These are phyloP conservation scores for Cercospora berteroae DNA, from an alignment of 2,329 filamentous ascomycete genomes.

Conservation along the genomic window DNA sequence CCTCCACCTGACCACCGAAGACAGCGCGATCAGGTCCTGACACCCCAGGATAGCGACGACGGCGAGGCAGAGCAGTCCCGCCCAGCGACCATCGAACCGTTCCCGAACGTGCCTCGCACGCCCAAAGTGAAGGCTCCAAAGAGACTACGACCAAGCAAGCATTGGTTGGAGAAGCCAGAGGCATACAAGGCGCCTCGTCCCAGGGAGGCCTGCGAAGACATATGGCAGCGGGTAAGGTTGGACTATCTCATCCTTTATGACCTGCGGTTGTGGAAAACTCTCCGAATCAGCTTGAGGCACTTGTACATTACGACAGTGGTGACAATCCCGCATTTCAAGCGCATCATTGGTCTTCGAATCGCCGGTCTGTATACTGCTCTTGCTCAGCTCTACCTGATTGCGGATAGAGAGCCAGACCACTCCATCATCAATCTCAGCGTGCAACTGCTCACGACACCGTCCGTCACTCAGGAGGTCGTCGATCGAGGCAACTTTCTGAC, in stretches of 20 bases:
- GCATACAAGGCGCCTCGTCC: slow-evolving; percentile 53
- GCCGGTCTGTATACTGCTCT: slow-evolving; percentile 91
- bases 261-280: slow-evolving; percentile 92
- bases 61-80: slow-evolving; percentile 51
- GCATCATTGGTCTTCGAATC: slow-evolving; percentile 87
- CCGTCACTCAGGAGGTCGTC: slow-evolving; percentile 93
- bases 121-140: slow-evolving; percentile 52
- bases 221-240: slow-evolving; percentile 83
- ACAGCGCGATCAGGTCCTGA: slow-evolving; percentile 29
- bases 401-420: slow-evolving; percentile 93
- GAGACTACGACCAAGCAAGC: slow-evolving; percentile 66
- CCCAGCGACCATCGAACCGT: slow-evolving; percentile 29
- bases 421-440: slow-evolving; percentile 97
- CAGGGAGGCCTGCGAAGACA: slow-evolving; percentile 72
- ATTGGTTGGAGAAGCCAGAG: slow-evolving; percentile 82
- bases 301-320: slow-evolving; percentile 97
- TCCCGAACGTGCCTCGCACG: slow-evolving; percentile 73
- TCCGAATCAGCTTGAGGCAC: slow-evolving; percentile 83
- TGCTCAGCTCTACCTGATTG: slow-evolving; percentile 91
- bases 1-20: slow-evolving; percentile 48
- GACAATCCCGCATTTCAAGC: slow-evolving; percentile 92
- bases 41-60: slow-evolving; percentile 36
- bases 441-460: slow-evolving; percentile 94
- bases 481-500: slow-evolving; percentile 94
- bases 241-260: slow-evolving; percentile 96